Evolutionary conservation across 768 basidiomycete genomes (phyloP), one percentile per base, ranked within the genome.

Genomic region (Pulveroboletus sp.): DNA sequence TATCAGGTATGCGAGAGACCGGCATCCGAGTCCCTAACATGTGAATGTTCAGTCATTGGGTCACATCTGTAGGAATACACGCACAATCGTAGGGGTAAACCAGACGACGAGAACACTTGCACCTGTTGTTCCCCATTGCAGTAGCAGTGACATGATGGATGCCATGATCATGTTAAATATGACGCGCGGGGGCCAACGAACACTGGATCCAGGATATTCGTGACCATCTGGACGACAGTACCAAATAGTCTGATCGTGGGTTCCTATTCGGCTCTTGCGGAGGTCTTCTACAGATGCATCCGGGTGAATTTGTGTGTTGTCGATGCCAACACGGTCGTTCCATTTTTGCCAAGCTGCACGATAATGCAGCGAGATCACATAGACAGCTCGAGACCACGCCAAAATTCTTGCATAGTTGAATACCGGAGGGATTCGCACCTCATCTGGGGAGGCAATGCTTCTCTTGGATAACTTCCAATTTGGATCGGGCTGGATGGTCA

Each of bases 101-200:
- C 58, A 64, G 10, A 57, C 57, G 8, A 57, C 55, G 5, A 69
- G 37, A 30, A 70, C 3, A 0, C 70, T 69, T 10, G 69, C 62
- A 0, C 51, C 39, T 2, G 63, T 60, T 6, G 70, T 68, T 0
- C 56, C 63, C 71, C 67, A 72, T 46, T 72, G 70, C 17, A 72
- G 26, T 9, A 46, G 49, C 18, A 72, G 32, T 8, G 68, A 48
- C 37, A 66, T 57, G 9, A 62, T 1, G 2, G 69, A 66, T n/a
- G 70, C 69, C 9, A 67, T 32, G 14, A 61, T 8, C 48, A 70
- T 63, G 32, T 70, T 58, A 11, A 28, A 46, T n/a, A 65, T 26
- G 2, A 64, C 40, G 1, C 60, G 60, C 0, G 44, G 58, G n/a
- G 60, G 63, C 66, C 63, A 62, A 28, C 54, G 43, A 50, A 48